Evolutionary conservation across 164 flowering plant genomes (phyloP), one percentile per base, ranked within the genome.

Genomic region (Piper longum): DNA sequence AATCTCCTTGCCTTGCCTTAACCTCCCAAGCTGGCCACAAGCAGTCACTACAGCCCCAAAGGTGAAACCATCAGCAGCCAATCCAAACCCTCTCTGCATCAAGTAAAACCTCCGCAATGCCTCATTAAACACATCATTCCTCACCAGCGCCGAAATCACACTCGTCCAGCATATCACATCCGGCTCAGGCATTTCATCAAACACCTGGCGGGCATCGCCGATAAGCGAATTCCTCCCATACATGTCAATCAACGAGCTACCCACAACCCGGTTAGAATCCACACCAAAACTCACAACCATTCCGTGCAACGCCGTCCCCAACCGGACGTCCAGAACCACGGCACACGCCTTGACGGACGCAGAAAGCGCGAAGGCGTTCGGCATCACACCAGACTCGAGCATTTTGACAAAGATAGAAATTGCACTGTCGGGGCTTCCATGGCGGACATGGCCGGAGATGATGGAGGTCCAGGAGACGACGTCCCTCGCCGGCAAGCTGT

Each of bases 111-210:
- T 66, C 2, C 58, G 58, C 58, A 92, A 71, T 6, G 86, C 95
- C 68, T 81, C 74, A 55, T 71, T 78, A 68, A 69, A 87, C 77
- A 70, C 52, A 73, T 92, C 96, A 64, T 75, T 85, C 76, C 79
- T 77, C 0, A 81, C 77, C 8, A 72, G 75, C 0, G 87, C 89
- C 0, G 95, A 87, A 63, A 87, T 78, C 12, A 89, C 69, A 0
- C 91, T 68, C 16, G 93, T 87, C 89, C 91, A 89, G 66, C 90
- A 84, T 70, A 91, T 69, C 11, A 75, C 67, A 71, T 89, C 98
- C 7, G 85, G 86, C 62, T 79, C 82, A 65, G 41, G 69, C 84
- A 87, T 69, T 69, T 86, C 88, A 66, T 78, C 84, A 61, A 91
- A 91, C 84, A 91, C 6, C 62, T 43, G 61, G 54, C 68, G 74